Evolutionary conservation across 495 filamentous ascomycete genomes (phyloP).

Genomic region (Astrocystis sublimbata): DNA sequence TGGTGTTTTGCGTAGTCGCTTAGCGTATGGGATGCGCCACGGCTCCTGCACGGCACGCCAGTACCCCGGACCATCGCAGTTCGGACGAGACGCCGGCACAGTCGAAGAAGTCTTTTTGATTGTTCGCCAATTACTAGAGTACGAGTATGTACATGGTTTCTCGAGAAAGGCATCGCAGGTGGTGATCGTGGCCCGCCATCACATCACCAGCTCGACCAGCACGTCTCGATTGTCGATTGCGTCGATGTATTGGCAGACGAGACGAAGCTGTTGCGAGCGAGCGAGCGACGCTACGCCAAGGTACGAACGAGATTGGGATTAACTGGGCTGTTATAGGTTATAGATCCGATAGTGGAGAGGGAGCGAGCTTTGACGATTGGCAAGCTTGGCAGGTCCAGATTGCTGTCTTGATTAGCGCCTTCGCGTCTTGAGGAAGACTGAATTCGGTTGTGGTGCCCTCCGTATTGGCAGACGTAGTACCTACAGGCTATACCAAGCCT

Average conservation of each 20-base stretch:
- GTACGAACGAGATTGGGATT: neutral
- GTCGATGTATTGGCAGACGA: no score
- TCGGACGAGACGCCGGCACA: neutral
- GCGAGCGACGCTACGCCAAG: no score
- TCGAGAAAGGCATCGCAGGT: no score
- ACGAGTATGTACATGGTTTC: no score
- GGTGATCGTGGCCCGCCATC: no score
- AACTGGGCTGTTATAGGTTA: neutral
- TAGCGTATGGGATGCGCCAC: conserved; percentile 18
- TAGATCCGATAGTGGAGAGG: neutral
- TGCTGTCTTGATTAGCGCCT: no score
- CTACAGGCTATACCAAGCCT: no score
- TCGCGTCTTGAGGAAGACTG: conserved; percentile 3
- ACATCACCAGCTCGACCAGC: no score
- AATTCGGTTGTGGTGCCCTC: conserved; percentile 8
- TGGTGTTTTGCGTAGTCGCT: conserved; percentile 44
- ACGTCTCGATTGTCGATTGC: no score
- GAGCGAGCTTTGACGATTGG: neutral
- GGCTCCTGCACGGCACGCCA: neutral
- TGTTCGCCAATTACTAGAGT: no score
- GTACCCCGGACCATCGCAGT: neutral
- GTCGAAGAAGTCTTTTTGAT: no score
- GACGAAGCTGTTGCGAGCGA: neutral
- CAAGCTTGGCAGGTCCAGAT: conserved; percentile 2
- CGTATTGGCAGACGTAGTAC: conserved; percentile 12